Conservation (phyloP, 208 protist genomes). For the Spongospora subterranea region DNA sequence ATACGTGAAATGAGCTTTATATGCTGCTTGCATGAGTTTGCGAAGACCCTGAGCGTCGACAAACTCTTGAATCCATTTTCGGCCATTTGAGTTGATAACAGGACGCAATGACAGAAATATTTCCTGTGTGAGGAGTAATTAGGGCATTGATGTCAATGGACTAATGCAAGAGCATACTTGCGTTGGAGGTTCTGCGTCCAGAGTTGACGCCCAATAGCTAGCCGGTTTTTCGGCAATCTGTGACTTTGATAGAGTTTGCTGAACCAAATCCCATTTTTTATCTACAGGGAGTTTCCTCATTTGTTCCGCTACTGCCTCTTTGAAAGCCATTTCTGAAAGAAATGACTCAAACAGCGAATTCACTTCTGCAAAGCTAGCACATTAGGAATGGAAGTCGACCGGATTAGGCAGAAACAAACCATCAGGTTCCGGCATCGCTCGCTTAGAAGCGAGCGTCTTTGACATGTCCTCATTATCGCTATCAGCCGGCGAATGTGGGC, state of each 20-base stretch:
- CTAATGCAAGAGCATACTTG: constrained; percentile 17
- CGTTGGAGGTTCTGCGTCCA: constrained; percentile 32
- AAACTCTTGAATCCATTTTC: constrained; percentile 55
- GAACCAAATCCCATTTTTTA: constrained; percentile 43
- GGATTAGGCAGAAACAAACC: neutral
- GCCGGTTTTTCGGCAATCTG: constrained; percentile 48
- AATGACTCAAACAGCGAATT: constrained; percentile 30
- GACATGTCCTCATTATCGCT: neutral
- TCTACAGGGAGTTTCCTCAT: constrained; percentile 22
- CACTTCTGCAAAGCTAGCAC: constrained; percentile 4
- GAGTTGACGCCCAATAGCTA: constrained; percentile 31
- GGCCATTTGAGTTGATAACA: constrained; percentile 49
- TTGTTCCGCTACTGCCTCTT: neutral
- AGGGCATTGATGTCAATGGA: neutral
- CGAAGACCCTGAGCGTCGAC: constrained; percentile 30
- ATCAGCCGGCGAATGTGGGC: neutral
- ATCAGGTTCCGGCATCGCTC: constrained; percentile 1
- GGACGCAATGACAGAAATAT: constrained; percentile 47
- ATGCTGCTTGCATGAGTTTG: constrained; percentile 24
- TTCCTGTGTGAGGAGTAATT: neutral
- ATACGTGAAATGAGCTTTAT: constrained; percentile 35
- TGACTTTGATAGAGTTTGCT: neutral
- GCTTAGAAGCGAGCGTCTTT: neutral
- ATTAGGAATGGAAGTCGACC: neutral
- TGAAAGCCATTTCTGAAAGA: constrained; percentile 28